phyloP scores from a whole-genome alignment of 305 asterid species.

The Lippia alba region DNA sequence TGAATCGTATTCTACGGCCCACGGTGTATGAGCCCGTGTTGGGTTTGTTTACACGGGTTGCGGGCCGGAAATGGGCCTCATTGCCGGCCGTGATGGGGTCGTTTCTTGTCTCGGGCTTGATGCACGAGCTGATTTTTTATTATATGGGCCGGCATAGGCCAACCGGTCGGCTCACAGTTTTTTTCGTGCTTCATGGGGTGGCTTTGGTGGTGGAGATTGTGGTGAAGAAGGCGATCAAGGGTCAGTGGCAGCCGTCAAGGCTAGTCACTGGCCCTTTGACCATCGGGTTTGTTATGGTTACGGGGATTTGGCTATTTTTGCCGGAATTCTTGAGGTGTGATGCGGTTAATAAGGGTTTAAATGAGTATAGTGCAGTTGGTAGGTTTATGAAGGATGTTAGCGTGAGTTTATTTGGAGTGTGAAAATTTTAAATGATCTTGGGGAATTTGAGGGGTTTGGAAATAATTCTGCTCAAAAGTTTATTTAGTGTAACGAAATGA shows the following conservation, averaged over 20 bases:
- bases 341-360: constrained; percentile 6
- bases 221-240: constrained; percentile 44
- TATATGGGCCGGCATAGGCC: constrained; percentile 57
- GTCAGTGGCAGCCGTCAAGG: constrained; percentile 37
- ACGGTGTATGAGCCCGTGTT: constrained; percentile 41
- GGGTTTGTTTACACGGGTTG: not conserved
- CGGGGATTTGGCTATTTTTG: constrained; percentile 44
- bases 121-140: constrained; percentile 61
- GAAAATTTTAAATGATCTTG: not conserved
- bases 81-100: constrained; percentile 43
- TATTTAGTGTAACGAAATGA: too few relatives aligned
- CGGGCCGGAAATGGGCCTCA: constrained; percentile 46
- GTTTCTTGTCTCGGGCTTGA: constrained; percentile 52
- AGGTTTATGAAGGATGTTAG: constrained; percentile 34
- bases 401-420: constrained; percentile 9
- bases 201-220: constrained; percentile 42
- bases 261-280: constrained; percentile 30
- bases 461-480: too few relatives aligned
- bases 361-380: constrained; percentile 33
- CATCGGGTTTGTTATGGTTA: constrained; percentile 38
- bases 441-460: too few relatives aligned
- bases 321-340: constrained; percentile 38
- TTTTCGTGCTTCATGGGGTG: constrained; percentile 59
- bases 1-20: constrained; percentile 41
- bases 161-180: constrained; percentile 50